These are phyloP conservation scores for Reutealis trisperma DNA, from an alignment of 345 rosid species.

Conservation along the genomic window DNA sequence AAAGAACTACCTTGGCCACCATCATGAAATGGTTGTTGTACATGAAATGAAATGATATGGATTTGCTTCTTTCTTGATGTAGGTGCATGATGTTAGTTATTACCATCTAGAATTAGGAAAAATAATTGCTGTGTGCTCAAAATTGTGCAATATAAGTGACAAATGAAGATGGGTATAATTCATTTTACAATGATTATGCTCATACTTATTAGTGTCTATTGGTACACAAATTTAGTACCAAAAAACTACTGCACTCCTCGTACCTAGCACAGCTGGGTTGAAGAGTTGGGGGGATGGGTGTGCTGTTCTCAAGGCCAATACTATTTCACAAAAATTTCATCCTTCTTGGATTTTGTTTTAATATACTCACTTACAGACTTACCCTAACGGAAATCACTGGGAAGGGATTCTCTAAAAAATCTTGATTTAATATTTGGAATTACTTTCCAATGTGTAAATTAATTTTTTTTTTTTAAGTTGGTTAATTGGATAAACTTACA, in stretches of 20 bases:
- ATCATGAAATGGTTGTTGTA: not conserved
- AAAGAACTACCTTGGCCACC: not conserved
- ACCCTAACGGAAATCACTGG: too few relatives aligned
- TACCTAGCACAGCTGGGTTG: not conserved
- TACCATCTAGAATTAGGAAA: not conserved
- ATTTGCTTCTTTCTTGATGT: conserved; percentile 1
- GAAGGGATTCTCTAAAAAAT: too few relatives aligned
- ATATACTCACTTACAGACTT: too few relatives aligned
- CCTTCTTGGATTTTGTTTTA: too few relatives aligned
- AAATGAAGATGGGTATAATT: not conserved
- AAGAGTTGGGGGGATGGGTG: too few relatives aligned
- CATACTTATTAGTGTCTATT: not conserved
- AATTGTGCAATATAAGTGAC: not conserved
- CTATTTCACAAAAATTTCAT: too few relatives aligned
- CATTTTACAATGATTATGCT: not conserved
- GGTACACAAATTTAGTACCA: not conserved
- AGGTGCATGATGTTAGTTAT: conserved; percentile 1
- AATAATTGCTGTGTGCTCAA: not conserved
- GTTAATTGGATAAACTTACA: too few relatives aligned
- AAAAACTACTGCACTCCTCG: not conserved
- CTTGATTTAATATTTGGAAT: too few relatives aligned
- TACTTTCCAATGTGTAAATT: too few relatives aligned
- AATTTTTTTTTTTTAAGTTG: too few relatives aligned
- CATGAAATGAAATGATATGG: not conserved
- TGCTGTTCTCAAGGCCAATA: too few relatives aligned